Conservation (phyloP, 306 rosid species). For the Fragaria vesca region DNA sequence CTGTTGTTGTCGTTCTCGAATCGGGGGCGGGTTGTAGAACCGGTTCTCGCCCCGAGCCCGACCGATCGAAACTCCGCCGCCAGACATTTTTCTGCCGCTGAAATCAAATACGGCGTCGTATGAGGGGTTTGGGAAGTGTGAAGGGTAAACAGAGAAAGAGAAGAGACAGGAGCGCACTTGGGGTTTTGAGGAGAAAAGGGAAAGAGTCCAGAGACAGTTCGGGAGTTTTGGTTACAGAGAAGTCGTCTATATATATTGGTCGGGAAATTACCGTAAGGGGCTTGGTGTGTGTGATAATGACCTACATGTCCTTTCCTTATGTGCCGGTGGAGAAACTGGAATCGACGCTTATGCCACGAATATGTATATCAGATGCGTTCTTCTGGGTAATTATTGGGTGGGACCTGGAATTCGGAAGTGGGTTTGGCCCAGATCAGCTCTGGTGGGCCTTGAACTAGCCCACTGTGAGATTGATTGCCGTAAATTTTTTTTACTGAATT, state of each 20-base stretch:
- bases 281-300: neutral
- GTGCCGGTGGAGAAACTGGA: neutral
- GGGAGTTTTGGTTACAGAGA: neutral
- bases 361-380: neutral
- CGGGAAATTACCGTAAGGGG: neutral
- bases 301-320: neutral
- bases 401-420: neutral
- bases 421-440: neutral
- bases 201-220: constrained; percentile 3
- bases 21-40: constrained; percentile 79
- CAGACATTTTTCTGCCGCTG: constrained; percentile 44
- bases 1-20: constrained; percentile 61
- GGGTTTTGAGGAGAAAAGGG: neutral
- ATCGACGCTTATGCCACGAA: neutral
- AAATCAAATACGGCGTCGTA: neutral
- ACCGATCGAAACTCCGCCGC: constrained; percentile 61
- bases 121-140: neutral
- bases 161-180: neutral
- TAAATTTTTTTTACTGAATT: too few relatives aligned
- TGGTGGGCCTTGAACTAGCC: neutral
- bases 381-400: neutral
- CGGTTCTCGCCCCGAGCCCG: constrained; percentile 74
- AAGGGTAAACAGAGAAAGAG: neutral
- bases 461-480: neutral
- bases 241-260: neutral